Percentiles rank a stretch among this genome's conserved stretches.
These are phyloP conservation scores for Histomonas meleagridis DNA, from an alignment of 208 protist species.

Conservation along the genomic window DNA sequence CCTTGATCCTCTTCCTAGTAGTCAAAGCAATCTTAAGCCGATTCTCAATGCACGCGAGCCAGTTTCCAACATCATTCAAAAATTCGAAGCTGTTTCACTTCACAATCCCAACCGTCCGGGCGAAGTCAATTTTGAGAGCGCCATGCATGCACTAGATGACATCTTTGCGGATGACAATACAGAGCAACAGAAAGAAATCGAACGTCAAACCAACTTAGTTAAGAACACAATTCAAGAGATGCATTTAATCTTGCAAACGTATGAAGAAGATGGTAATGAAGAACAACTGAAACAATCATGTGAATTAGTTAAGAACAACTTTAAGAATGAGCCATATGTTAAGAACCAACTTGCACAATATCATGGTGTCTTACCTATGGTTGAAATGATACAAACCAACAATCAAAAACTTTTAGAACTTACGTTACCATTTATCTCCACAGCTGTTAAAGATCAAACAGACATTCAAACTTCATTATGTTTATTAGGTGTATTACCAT, in stretches of 20 bases:
- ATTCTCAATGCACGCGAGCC: not conserved
- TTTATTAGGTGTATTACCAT: not conserved
- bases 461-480: not conserved
- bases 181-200: not conserved
- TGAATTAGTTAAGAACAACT: not conserved
- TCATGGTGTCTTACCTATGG: conserved; percentile 2
- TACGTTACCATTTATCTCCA: not conserved
- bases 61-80: not conserved
- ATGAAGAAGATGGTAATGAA: not conserved
- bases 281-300: not conserved
- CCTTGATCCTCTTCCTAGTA: not conserved
- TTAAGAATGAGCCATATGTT: not conserved
- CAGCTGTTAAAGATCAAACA: not conserved
- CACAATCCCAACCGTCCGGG: no score
- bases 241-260: not conserved
- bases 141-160: not conserved
- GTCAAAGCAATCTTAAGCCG: not conserved
- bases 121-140: no score
- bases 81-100: no score
- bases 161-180: not conserved
- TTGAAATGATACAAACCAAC: not conserved
- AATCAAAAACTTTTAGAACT: not conserved
- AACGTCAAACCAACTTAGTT: not conserved
- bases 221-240: not conserved
- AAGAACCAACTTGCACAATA: not conserved